phyloP scores from a whole-genome alignment of 305 asterid genomes.

The Plantago rigida region DNA sequence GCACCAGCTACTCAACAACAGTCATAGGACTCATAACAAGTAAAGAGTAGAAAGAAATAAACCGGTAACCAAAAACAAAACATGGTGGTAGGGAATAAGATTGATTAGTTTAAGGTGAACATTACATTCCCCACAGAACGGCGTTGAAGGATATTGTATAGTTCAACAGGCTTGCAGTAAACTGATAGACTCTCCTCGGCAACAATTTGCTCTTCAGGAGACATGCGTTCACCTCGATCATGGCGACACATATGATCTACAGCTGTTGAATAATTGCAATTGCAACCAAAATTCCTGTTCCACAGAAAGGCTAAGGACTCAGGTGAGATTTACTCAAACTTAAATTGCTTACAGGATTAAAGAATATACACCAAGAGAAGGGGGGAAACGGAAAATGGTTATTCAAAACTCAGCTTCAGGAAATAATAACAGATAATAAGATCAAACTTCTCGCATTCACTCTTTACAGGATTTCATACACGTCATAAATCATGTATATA shows the following conservation, averaged over 20 bases:
- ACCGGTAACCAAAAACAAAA: too few relatives aligned
- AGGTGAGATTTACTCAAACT: constrained; percentile 17
- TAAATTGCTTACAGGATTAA: constrained; percentile 14
- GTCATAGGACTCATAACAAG: too few relatives aligned
- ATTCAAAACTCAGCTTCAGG: constrained; percentile 14
- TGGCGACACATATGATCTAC: constrained; percentile 85
- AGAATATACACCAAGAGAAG: constrained; percentile 12
- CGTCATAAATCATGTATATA: too few relatives aligned
- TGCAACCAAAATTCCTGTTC: constrained; percentile 67
- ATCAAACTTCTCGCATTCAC: too few relatives aligned
- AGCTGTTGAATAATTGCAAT: constrained; percentile 72
- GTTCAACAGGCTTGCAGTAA: constrained; percentile 94
- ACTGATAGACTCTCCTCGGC: constrained; percentile 91
- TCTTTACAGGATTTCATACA: too few relatives aligned
- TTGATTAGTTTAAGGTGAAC: constrained; percentile 3
- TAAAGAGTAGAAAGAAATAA: too few relatives aligned
- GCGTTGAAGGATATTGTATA: constrained; percentile 90
- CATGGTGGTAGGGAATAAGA: constrained; percentile 8
- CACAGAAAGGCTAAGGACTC: constrained; percentile 34
- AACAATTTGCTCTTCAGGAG: constrained; percentile 81
- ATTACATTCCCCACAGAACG: constrained; percentile 70
- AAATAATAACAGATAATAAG: background rate
- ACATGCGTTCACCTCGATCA: constrained; percentile 65
- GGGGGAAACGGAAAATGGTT: background rate
- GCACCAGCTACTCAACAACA: too few relatives aligned